Conservation (phyloP, 1,139 yeast species). For the Kluyveromyces marxianus region DNA sequence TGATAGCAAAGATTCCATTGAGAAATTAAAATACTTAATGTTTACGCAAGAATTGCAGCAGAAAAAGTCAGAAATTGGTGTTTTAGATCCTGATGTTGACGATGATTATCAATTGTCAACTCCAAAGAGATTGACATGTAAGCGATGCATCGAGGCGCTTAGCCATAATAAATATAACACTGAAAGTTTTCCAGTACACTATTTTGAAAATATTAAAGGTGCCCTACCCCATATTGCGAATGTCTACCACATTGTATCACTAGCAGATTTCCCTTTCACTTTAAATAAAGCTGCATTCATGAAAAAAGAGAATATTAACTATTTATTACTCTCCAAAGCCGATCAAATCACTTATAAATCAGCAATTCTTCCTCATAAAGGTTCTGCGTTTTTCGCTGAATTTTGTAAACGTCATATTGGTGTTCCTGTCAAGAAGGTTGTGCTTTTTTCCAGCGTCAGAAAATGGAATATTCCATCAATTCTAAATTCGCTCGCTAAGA, state of each 20-base stretch:
- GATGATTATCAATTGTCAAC: slow-evolving; percentile 7
- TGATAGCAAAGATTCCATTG: slow-evolving; percentile 9
- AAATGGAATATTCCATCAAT: slow-evolving; percentile 46
- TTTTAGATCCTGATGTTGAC: slow-evolving; percentile 9
- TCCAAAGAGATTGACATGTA: slow-evolving; percentile 33
- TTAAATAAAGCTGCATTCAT: slow-evolving; percentile 36
- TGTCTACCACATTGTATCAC: slow-evolving; percentile 54
- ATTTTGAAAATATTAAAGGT: slow-evolving; percentile 35
- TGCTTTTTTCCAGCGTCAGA: slow-evolving; percentile 42
- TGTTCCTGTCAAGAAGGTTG: slow-evolving; percentile 40
- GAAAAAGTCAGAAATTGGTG: slow-evolving; percentile 13
- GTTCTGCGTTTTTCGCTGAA: slow-evolving; percentile 17
- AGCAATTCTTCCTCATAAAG: slow-evolving; percentile 14
- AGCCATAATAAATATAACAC: slow-evolving; percentile 36
- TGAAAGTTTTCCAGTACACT: slow-evolving; percentile 34
- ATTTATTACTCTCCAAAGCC: slow-evolving; percentile 24
- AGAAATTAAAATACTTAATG: slow-evolving; percentile 24
- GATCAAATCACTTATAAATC: slow-evolving; percentile 22
- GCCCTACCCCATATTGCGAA: slow-evolving; percentile 43
- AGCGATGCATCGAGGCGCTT: slow-evolving; percentile 49
- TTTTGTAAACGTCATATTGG: slow-evolving; percentile 35
- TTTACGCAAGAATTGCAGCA: slow-evolving; percentile 26
- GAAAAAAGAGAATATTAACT: slow-evolving; percentile 9
- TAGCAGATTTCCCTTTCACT: slow-evolving; percentile 64
- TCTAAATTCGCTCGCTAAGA: slow-evolving; percentile 31